These are phyloP conservation scores for Colletotrichum tamarilloi DNA, from an alignment of 2,329 filamentous ascomycete species.

Conservation along the genomic window DNA sequence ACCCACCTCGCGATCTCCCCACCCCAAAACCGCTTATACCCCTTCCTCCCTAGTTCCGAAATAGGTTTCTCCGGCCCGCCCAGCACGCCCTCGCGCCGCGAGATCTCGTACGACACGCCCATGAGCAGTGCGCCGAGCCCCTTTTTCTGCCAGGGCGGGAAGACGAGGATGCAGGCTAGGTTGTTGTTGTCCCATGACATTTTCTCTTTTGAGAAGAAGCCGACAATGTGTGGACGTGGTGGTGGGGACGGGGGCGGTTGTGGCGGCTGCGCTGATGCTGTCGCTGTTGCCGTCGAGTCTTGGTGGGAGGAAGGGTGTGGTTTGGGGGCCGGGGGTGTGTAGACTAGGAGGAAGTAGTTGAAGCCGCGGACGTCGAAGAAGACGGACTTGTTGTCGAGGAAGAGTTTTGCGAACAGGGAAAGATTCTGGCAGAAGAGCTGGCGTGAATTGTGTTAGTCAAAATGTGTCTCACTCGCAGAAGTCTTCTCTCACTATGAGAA, in stretches of 20 bases:
- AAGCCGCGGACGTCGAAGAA: constrained; percentile 97
- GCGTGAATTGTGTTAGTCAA: neutral
- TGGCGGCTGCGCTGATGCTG: no score
- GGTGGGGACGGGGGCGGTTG: neutral
- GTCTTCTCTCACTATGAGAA: neutral
- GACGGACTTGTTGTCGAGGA: constrained; percentile 97
- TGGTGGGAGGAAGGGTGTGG: neutral
- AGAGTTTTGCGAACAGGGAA: constrained; percentile 95
- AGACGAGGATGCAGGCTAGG: constrained; percentile 93
- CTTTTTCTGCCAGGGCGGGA: constrained; percentile 94
- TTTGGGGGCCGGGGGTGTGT: constrained; percentile 64
- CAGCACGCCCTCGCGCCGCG: constrained; percentile 81
- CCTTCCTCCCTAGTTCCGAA: constrained; percentile 83
- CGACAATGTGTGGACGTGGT: constrained; percentile 72
- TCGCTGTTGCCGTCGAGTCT: neutral
- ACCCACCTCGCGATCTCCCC: constrained; percentile 83
- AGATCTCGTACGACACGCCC: constrained; percentile 93
- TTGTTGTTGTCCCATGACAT: constrained; percentile 99
- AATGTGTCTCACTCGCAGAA: constrained; percentile 24
- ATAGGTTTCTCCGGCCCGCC: constrained; percentile 96
- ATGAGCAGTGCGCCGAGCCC: constrained; percentile 91
- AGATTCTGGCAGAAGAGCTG: constrained; percentile 93
- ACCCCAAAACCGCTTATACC: constrained; percentile 89
- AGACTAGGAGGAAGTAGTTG: constrained; percentile 91
- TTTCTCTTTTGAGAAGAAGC: constrained; percentile 99